Conservation (phyloP, 805 yeast genomes). For the Candida koratica region DNA sequence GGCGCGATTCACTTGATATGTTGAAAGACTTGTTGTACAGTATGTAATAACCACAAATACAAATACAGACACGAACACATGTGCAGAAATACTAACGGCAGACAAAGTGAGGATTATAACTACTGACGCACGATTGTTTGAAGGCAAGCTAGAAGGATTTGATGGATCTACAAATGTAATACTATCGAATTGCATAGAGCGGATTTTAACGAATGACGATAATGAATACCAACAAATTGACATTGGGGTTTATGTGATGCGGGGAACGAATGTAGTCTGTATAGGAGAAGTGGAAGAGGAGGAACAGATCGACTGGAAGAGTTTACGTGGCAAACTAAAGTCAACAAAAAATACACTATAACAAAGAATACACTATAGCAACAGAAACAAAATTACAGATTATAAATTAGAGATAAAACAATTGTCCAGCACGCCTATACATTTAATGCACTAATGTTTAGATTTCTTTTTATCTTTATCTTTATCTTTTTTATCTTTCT, state of each 20-base stretch:
- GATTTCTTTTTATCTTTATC: slow-evolving; percentile 5
- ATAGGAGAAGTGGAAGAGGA: slow-evolving; percentile 44
- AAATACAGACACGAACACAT: background rate
- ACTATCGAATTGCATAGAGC: slow-evolving; percentile 48
- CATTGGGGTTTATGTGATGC: slow-evolving; percentile 48
- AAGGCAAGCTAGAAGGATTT: slow-evolving; percentile 49
- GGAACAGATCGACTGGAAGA: slow-evolving; percentile 38
- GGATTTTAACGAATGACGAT: slow-evolving; percentile 39
- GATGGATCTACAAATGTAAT: slow-evolving; percentile 64
- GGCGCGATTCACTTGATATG: slow-evolving; percentile 1
- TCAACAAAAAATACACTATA: slow-evolving; percentile 40
- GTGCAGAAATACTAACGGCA: slow-evolving; percentile 14
- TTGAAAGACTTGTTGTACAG: slow-evolving; percentile 30
- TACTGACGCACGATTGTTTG: slow-evolving; percentile 43
- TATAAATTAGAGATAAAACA: background rate
- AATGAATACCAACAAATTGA: slow-evolving; percentile 38
- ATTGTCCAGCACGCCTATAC: slow-evolving; percentile 3
- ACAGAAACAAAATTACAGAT: slow-evolving; percentile 22
- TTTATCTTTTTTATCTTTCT: slow-evolving; percentile 3
- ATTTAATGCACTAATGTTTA: slow-evolving; percentile 5
- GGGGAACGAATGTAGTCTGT: slow-evolving; percentile 59
- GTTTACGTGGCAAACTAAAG: slow-evolving; percentile 31
- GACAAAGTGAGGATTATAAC: slow-evolving; percentile 37
- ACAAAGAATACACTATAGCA: background rate
- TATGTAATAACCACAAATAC: slow-evolving; percentile 19